Evolutionary conservation across 495 filamentous ascomycete genomes (phyloP), one percentile per base, ranked within the genome.

Genomic region (Xylaria sp.): DNA sequence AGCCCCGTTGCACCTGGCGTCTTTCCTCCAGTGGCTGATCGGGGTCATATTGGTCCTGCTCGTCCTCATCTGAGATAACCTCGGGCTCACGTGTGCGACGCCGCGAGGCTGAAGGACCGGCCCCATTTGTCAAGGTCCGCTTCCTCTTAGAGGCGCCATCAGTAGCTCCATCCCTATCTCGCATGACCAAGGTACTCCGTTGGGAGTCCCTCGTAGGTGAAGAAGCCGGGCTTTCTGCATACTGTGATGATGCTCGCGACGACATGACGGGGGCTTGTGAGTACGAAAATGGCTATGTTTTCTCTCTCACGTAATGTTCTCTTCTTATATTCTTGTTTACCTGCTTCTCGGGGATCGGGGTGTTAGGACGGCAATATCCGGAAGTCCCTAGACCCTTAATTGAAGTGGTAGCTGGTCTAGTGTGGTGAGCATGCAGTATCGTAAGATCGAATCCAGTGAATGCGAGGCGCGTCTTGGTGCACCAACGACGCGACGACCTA

Each of bases 1-100:
- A 83, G 0, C 82, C 87, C 66, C 88, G 89, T 35, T 93, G 89
- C 29, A 97, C 77, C 46, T 85, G 77, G 53, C 95, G 85, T 35
- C 95, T 87, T 78, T 95, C 89, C n/a, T 91, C 89, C 46, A 91
- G 86, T 71, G 93, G 88, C 76, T 99, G 96, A 74, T 97, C 90
- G 0, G 96, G 96, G 71, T 99, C 93, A 76, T 97, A 99, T 7
- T 80, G 79, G 71, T 84, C 91, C 67, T 85, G 78, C 6, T 78
- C 86, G 17, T 84, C 76, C 0, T 71, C 77, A n/a, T 75, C 75
- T 44, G 82, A 77, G 29, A 80, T 77, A 41, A 44, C 72, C 67
- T 41, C 74, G n/a, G 82, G 80, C 44, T 82, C 80, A 8, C 72
- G 75, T 1, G 78, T 82, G 33, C 83, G 76, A n/a, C 79, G 80